Evolutionary conservation across 2,329 filamentous ascomycete species (phyloP).

Genomic region (Coniochaeta pulveracea): DNA sequence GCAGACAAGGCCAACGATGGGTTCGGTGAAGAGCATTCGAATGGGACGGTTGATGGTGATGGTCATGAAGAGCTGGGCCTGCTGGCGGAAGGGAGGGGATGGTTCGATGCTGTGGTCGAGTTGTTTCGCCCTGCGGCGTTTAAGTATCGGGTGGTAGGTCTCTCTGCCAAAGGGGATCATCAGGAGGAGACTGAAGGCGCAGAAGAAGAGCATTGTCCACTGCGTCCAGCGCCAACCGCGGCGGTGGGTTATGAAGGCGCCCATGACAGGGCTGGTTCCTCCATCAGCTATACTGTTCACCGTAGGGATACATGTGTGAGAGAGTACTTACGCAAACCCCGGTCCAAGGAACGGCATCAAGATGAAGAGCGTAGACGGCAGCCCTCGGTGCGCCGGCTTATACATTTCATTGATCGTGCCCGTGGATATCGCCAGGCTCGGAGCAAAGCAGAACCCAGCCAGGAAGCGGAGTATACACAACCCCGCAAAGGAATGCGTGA

Average conservation of each 20-base stretch:
- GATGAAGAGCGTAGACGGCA: conserved; percentile 32
- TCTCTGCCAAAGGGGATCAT: conserved; percentile 34
- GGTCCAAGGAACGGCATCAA: conserved; percentile 42
- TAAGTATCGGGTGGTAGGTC: conserved; percentile 43
- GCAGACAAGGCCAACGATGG: conserved; percentile 46
- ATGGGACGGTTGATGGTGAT: conserved; percentile 37
- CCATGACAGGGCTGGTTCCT: conserved; percentile 30
- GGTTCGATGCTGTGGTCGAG: conserved; percentile 18
- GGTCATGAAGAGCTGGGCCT: conserved; percentile 23
- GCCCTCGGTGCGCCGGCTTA: conserved; percentile 25
- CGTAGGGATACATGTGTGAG: not conserved
- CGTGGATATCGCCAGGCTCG: conserved; percentile 34
- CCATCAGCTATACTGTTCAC: not conserved
- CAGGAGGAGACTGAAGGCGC: conserved; percentile 21
- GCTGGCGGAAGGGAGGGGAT: conserved; percentile 12
- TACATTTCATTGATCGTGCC: conserved; percentile 40
- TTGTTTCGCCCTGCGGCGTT: conserved; percentile 24
- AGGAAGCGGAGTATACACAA: conserved; percentile 45
- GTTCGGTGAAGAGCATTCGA: conserved; percentile 49
- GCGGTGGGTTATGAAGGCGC: conserved; percentile 31
- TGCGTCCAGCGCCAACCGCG: conserved; percentile 43
- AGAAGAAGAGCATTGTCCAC: conserved; percentile 36
- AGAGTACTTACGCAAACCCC: conserved; percentile 31
- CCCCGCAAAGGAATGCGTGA: conserved; percentile 35
- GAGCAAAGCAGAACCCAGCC: conserved; percentile 37